Evolutionary conservation across 805 yeast species (phyloP).

Genomic region (Isabelozyma rhagii): DNA sequence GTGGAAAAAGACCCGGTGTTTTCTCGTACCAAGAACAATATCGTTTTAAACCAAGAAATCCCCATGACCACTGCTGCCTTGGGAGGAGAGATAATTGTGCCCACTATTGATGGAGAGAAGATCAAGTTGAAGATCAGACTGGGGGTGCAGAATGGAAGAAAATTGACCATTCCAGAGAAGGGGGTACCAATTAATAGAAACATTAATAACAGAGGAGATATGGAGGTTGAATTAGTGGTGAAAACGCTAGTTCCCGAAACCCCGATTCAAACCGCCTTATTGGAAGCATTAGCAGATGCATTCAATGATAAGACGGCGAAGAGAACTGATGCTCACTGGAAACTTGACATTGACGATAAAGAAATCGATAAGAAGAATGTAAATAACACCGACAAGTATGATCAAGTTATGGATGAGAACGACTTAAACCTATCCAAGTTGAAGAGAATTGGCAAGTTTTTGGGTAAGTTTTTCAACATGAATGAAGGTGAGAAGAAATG

Average conservation of each 20-base stretch:
- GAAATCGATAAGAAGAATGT: slow-evolving; percentile 6
- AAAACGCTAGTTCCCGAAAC: slow-evolving; percentile 71
- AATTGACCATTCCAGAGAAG: slow-evolving; percentile 73
- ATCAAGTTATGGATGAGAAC: slow-evolving; percentile 27
- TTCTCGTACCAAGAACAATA: slow-evolving; percentile 61
- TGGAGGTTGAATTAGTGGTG: slow-evolving; percentile 72
- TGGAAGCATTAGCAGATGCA: slow-evolving; percentile 94
- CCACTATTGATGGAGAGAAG: slow-evolving; percentile 79
- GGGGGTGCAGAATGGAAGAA: slow-evolving; percentile 78
- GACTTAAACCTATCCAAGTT: slow-evolving; percentile 49
- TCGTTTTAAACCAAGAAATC: slow-evolving; percentile 62
- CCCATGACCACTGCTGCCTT: slow-evolving; percentile 95
- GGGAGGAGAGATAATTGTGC: slow-evolving; percentile 89
- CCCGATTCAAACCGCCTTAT: slow-evolving; percentile 80
- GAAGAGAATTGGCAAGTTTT: slow-evolving; percentile 55
- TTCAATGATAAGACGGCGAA: slow-evolving; percentile 77
- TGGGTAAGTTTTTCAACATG: slow-evolving; percentile 55
- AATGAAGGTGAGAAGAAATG: slow-evolving; percentile 17
- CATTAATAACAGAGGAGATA: slow-evolving; percentile 66
- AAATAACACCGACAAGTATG: background rate
- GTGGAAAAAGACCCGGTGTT: slow-evolving; percentile 75
- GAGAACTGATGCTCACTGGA: slow-evolving; percentile 51
- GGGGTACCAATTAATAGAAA: slow-evolving; percentile 74
- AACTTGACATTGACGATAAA: slow-evolving; percentile 28
- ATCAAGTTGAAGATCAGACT: slow-evolving; percentile 77